Evolutionary conservation across 2,329 filamentous ascomycete species (phyloP).

Genomic region (Epicoccum nigrum): DNA sequence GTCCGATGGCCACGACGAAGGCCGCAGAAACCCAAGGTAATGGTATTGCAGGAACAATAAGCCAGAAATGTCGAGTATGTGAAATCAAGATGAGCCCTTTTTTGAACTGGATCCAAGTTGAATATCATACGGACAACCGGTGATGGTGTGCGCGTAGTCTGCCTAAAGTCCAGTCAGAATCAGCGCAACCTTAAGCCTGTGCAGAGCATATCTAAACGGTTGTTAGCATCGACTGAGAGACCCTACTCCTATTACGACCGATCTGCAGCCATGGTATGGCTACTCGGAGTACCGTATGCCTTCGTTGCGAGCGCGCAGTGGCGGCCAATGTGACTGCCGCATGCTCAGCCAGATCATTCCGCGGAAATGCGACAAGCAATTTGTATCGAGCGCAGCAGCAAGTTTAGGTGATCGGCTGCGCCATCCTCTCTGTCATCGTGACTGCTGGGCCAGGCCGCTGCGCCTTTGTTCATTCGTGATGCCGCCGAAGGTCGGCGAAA

Average conservation of each 20-base stretch:
- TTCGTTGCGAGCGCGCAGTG: background rate
- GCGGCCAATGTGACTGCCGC: background rate
- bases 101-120: background rate
- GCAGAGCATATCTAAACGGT: too few relatives aligned
- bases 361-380: background rate
- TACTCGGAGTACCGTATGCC: too few relatives aligned
- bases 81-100: background rate
- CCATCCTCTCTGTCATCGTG: background rate
- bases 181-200: too few relatives aligned
- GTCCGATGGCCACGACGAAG: background rate
- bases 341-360: background rate
- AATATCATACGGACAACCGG: background rate
- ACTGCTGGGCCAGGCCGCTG: slow-evolving; percentile 8
- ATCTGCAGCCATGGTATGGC: too few relatives aligned
- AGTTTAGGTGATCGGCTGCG: background rate
- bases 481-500: slow-evolving; percentile 8
- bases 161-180: too few relatives aligned
- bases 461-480: slow-evolving; percentile 25
- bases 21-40: background rate
- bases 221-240: too few relatives aligned
- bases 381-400: background rate
- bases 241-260: too few relatives aligned
- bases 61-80: background rate
- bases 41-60: background rate
- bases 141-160: background rate